Percentiles rank a stretch among this genome's conserved stretches.
phyloP scores from a whole-genome alignment of 805 yeast genomes.

The Isabelozyma rhagii region DNA sequence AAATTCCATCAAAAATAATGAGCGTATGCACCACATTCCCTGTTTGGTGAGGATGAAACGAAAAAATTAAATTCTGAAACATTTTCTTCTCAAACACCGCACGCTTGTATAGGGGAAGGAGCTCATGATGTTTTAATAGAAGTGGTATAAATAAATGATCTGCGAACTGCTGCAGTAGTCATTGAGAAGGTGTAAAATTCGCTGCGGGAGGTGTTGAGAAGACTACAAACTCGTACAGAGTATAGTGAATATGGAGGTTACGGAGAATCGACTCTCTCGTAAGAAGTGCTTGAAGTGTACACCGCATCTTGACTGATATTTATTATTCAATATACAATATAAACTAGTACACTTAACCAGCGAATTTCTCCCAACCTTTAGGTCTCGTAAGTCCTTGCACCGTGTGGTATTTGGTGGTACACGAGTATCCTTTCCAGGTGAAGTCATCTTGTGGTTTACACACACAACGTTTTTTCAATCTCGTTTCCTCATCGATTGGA shows the following conservation, averaged over 20 bases:
- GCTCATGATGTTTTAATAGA: too few species aligned
- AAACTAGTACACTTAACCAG: conserved; percentile 25
- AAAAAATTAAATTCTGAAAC: background rate
- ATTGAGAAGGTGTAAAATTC: too few species aligned
- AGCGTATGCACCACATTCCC: background rate
- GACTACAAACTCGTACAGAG: too few species aligned
- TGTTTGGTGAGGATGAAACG: background rate
- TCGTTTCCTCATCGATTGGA: conserved; percentile 64
- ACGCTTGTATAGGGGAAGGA: background rate
- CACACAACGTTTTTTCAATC: conserved; percentile 61
- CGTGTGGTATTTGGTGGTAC: conserved; percentile 62
- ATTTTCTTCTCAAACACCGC: background rate
- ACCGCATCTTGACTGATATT: too few species aligned
- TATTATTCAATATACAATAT: too few species aligned
- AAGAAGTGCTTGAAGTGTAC: too few species aligned
- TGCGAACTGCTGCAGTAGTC: too few species aligned
- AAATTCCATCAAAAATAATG: background rate
- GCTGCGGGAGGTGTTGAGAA: too few species aligned
- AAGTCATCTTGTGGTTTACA: conserved; percentile 74
- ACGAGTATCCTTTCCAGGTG: conserved; percentile 73
- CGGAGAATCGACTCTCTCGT: too few species aligned
- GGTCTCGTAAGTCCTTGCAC: conserved; percentile 58
- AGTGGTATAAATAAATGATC: too few species aligned
- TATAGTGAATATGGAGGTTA: too few species aligned
- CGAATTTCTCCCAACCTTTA: conserved; percentile 64